Conservation (phyloP, 2,329 filamentous ascomycete genomes). For the Pestalotiopsis sp. region DNA sequence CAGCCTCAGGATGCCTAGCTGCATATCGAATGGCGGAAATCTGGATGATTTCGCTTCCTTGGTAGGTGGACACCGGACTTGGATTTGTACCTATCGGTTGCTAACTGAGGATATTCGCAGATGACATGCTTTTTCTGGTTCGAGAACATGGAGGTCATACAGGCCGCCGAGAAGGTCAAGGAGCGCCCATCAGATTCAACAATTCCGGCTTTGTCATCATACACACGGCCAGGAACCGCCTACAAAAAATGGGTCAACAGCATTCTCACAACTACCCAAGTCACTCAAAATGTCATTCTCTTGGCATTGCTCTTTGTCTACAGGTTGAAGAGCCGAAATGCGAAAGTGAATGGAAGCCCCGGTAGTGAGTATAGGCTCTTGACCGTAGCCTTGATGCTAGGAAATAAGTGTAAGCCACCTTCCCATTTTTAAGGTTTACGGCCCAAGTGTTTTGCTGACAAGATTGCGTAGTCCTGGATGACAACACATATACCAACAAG, state of each 20-base stretch:
- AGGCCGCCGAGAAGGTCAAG: slow-evolving; percentile 68
- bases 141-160: slow-evolving; percentile 80
- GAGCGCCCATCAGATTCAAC: slow-evolving; percentile 38
- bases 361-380: slow-evolving; percentile 93
- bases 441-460: neutral
- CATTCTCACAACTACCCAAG: slow-evolving; percentile 90
- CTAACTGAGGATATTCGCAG: slow-evolving; percentile 46
- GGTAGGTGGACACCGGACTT: slow-evolving; percentile 48
- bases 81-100: neutral
- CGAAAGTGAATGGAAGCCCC: slow-evolving; percentile 83
- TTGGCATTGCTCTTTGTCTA: slow-evolving; percentile 92
- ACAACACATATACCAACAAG: slow-evolving; percentile 99
- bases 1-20: slow-evolving; percentile 72
- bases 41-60: slow-evolving; percentile 83
- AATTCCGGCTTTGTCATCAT: slow-evolving; percentile 59
- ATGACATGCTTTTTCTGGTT: slow-evolving; percentile 99
- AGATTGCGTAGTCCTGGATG: slow-evolving; percentile 72
- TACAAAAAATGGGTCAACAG: slow-evolving; percentile 95
- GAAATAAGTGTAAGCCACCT: slow-evolving; percentile 80
- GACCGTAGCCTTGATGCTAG: slow-evolving; percentile 95
- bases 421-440: neutral
- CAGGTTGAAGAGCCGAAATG: slow-evolving; percentile 87
- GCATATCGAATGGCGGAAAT: slow-evolving; percentile 78
- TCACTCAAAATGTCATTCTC: slow-evolving; percentile 92
- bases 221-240: slow-evolving; percentile 76